Evolutionary conservation across 2,329 filamentous ascomycete genomes (phyloP), one percentile per base, ranked within the genome.

Genomic region (Madurella mycetomatis): DNA sequence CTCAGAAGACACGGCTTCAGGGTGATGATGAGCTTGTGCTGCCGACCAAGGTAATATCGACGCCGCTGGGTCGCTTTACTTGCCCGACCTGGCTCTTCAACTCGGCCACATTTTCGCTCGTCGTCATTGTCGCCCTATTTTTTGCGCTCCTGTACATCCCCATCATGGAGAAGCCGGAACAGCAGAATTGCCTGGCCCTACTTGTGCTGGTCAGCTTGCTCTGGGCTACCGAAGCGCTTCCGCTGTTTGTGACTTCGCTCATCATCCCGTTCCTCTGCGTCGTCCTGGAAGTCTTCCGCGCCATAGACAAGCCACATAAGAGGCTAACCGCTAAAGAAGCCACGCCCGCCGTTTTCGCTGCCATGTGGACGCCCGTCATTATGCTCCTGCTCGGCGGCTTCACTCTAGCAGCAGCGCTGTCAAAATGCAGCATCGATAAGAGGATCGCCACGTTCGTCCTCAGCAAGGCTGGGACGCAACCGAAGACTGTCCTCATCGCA

Each of bases 291-390:
- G 91, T 99, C 18, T 89, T 96, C 57, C 85, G 90, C 32, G 83
- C 86, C 32, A 89, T 95, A 50, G 81, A 84, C 5, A 67, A 70
- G 62, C 85, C 86, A 0, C 78, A 90, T 57, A 73, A 76, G 43
- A 83, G 92, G 18, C 78, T 99, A 7, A 80, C 81, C n/a, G 83
- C 91, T 2, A 92, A 92, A 68, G 80, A 84, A 42, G 92, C 94
- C 0, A 90, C 92, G 0, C 78, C 82, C 30, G 92, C 88, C 65
- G 87, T 96, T 54, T 97, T 99, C 65, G 80, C 90, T 4, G 87
- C 94, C 25, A 99, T 99, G 94, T 99, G 94, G 94, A 96, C 92
- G 3, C 92, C 94, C 0, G 94, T 99, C 52, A 99, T 99, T 63
- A 97, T 99, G 94, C 83, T 99, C 15, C 78, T 99, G 18, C 84